Conservation (phyloP, 371 early-diverging fungal species). For the Mucor irregularis region DNA sequence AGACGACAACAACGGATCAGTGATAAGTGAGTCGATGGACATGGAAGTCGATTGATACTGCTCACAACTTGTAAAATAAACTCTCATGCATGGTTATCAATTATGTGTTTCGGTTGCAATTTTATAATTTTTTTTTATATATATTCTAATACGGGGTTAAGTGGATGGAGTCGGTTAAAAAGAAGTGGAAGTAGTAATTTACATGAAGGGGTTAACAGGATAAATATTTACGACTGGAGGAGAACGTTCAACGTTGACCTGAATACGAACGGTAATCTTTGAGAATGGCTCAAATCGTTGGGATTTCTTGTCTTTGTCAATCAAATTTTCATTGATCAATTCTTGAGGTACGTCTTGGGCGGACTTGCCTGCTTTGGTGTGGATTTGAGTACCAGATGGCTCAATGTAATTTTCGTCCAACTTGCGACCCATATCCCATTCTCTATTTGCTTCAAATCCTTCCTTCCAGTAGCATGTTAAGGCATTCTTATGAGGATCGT, state of each 20-base stretch:
- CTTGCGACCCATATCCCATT: constrained; percentile 11
- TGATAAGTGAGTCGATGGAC: no score
- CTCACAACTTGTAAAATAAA: no score
- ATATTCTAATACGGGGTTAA: no score
- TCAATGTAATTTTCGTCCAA: constrained; percentile 3
- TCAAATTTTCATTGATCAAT: constrained; percentile 6
- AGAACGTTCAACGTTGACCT: constrained; percentile 33
- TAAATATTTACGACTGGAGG: constrained; percentile 44
- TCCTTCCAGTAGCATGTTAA: constrained; percentile 51
- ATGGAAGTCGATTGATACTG: no score
- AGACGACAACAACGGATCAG: no score
- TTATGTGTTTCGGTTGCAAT: no score
- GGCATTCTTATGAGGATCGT: constrained; percentile 29
- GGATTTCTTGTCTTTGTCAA: constrained; percentile 20
- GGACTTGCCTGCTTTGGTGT: constrained; percentile 14
- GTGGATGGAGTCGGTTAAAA: no score
- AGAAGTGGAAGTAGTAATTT: no score
- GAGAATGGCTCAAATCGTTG: constrained; percentile 36
- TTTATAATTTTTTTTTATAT: no score
- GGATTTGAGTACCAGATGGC: constrained; percentile 6
- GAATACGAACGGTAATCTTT: constrained; percentile 30
- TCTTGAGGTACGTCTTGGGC: constrained; percentile 12
- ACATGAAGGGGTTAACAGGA: constrained; percentile 39
- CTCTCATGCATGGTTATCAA: no score
- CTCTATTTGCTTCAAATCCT: constrained; percentile 24